Evolutionary conservation across 1,139 yeast genomes (phyloP).

Genomic region (Taphrina sp.): DNA sequence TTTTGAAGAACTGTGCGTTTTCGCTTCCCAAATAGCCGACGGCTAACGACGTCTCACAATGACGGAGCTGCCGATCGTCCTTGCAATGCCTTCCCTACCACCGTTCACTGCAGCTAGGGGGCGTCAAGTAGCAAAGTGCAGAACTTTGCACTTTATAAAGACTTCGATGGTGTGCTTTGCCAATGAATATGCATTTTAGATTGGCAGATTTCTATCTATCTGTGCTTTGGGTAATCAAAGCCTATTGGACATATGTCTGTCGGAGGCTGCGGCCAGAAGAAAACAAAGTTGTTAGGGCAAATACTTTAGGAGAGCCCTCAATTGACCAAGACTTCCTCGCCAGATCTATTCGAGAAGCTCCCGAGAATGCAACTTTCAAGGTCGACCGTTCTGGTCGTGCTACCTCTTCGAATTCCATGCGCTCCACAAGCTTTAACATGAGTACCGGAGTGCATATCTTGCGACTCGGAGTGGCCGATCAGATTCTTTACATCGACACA

Average conservation of each 20-base stretch:
- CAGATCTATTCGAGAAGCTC: background rate
- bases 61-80: too few relatives aligned
- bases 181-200: conserved; percentile 15
- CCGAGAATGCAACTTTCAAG: background rate
- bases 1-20: too few relatives aligned
- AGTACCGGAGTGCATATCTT: background rate
- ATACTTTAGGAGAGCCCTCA: background rate
- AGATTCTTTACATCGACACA: conserved; percentile 14
- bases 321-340: background rate
- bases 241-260: background rate
- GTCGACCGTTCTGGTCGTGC: conserved; percentile 1
- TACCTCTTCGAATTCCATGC: conserved; percentile 7
- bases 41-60: too few relatives aligned
- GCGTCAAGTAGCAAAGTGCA: too few relatives aligned
- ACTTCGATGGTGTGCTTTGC: too few relatives aligned
- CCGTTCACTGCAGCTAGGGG: too few relatives aligned
- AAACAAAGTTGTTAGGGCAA: background rate
- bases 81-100: too few relatives aligned
- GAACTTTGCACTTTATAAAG: too few relatives aligned
- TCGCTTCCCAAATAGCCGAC: too few relatives aligned
- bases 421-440: background rate
- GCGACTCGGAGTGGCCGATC: conserved; percentile 7
- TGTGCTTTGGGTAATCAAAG: background rate
- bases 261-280: background rate
- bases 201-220: conserved; percentile 8